Percentiles rank a stretch among this genome's conserved stretches.
These are phyloP conservation scores for Novymonas esmeraldas DNA, from an alignment of 208 protist genomes.

Conservation along the genomic window DNA sequence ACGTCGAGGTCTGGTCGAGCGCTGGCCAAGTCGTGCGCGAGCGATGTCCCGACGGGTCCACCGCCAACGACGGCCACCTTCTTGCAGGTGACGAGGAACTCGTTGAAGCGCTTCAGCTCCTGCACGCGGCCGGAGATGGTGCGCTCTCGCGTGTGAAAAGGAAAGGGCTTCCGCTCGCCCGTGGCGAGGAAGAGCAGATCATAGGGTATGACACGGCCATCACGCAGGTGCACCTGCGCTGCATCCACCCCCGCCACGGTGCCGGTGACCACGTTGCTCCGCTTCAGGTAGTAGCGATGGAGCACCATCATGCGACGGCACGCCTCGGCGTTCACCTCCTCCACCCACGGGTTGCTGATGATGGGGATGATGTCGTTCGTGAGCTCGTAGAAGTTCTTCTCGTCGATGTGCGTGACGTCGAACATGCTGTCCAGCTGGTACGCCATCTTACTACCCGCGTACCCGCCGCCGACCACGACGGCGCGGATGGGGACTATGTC, in stretches of 20 bases:
- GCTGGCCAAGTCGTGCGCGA: constrained; percentile 68
- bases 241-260: constrained; percentile 80
- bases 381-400: constrained; percentile 90
- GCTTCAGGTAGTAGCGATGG: constrained; percentile 89
- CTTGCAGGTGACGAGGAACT: constrained; percentile 65
- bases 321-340: constrained; percentile 62
- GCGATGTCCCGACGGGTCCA: constrained; percentile 74
- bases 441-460: constrained; percentile 71
- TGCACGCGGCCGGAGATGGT: constrained; percentile 74
- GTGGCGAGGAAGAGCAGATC: constrained; percentile 81
- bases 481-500: constrained; percentile 72
- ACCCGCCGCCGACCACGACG: constrained; percentile 87
- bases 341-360: constrained; percentile 60
- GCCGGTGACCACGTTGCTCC: constrained; percentile 81
- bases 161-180: constrained; percentile 83
- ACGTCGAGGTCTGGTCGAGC: constrained; percentile 67
- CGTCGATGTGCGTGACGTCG: constrained; percentile 84
- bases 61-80: constrained; percentile 88
- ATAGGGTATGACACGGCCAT: constrained; percentile 73
- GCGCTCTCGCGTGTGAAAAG: constrained; percentile 67
- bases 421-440: constrained; percentile 90
- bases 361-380: constrained; percentile 87
- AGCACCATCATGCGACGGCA: constrained; percentile 77
- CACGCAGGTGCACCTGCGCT: constrained; percentile 58
- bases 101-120: constrained; percentile 80